Evolutionary conservation across 1,284 basidiomycete genomes (phyloP), one percentile per base, ranked within the genome.

Genomic region (Trametes versicolor): DNA sequence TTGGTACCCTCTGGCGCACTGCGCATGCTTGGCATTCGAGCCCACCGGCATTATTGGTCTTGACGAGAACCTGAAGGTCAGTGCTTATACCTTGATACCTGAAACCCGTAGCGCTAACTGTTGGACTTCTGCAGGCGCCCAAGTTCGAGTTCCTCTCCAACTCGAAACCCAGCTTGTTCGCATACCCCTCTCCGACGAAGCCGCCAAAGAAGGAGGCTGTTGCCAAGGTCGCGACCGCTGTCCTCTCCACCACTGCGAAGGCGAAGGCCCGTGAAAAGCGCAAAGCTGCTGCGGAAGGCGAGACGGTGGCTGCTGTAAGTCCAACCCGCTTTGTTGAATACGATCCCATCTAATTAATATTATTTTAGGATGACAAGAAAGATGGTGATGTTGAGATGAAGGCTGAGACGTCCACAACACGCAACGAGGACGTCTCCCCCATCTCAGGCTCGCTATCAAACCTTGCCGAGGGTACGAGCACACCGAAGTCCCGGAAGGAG

Each of bases 1-100:
- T 77, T 99, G 97, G 97, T 99, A 96, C 80, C 97, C 97, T 39
- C 82, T 98, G 32, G 95, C 96, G n/a, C 96, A 98, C 74, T 96
- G 93, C 71, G 91, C 94, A 19, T 93, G 91, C 72, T 82, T 99
- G 69, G 91, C 96, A 1, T 98, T 99, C 78, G 92, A 94, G 67
- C 96, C 97, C 2, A 98, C 97, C 15, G 95, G 93, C 13, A 91
- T 98, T 66, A 96, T 99, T 72, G 96, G 94, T 27, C 79, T 98
- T 61, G 92, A 96, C 73, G 89, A 86, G 65, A 87, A 96, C 68
- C 81, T 98, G 59, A 92, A 94, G 84, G 67, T 65, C 5, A 32
- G 67, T 48, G 8, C 6, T 13, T n/a, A 9, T 2, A 29, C 2
- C 25, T 5, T 1, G 51, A 27, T 25, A 21, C 21, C 23, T 57